A percentile compares a stretch with the other conserved stretches of the same genome.
These are phyloP conservation scores for Dinochytrium kinnereticum DNA, from an alignment of 371 early-diverging fungal species.

Conservation along the genomic window DNA sequence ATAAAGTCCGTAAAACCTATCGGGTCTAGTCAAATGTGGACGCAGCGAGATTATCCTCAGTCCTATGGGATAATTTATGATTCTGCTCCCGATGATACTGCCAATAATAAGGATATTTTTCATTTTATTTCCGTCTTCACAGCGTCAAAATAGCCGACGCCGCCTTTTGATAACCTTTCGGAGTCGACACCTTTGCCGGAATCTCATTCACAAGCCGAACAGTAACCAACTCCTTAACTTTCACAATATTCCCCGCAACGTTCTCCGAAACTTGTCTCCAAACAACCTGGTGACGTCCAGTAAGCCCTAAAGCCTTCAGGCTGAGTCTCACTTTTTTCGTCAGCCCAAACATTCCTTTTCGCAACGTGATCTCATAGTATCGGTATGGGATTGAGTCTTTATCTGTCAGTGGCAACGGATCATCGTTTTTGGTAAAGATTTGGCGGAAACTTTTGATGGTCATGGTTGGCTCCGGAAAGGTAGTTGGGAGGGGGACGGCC, in stretches of 20 bases:
- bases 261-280: constrained; percentile 38
- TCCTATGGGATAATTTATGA: too few relatives aligned
- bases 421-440: background rate
- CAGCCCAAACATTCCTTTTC: constrained; percentile 44
- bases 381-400: constrained; percentile 36
- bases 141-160: background rate
- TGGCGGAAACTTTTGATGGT: constrained; percentile 10
- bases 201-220: constrained; percentile 51
- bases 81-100: too few relatives aligned
- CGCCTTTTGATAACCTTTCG: constrained; percentile 31
- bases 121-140: background rate
- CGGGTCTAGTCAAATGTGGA: too few relatives aligned
- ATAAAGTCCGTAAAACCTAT: too few relatives aligned
- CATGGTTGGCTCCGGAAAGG: constrained; percentile 30
- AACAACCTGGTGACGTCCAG: constrained; percentile 47
- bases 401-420: background rate
- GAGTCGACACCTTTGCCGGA: constrained; percentile 31
- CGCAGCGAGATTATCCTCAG: too few relatives aligned
- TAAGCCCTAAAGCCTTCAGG: constrained; percentile 41
- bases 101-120: too few relatives aligned
- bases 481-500: constrained; percentile 49
- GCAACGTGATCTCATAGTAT: constrained; percentile 49
- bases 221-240: constrained; percentile 45
- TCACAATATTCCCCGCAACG: constrained; percentile 39
- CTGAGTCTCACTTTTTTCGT: constrained; percentile 27